These are phyloP conservation scores for Raffaelea albimanens DNA, from an alignment of 2,329 filamentous ascomycete genomes.

Conservation along the genomic window DNA sequence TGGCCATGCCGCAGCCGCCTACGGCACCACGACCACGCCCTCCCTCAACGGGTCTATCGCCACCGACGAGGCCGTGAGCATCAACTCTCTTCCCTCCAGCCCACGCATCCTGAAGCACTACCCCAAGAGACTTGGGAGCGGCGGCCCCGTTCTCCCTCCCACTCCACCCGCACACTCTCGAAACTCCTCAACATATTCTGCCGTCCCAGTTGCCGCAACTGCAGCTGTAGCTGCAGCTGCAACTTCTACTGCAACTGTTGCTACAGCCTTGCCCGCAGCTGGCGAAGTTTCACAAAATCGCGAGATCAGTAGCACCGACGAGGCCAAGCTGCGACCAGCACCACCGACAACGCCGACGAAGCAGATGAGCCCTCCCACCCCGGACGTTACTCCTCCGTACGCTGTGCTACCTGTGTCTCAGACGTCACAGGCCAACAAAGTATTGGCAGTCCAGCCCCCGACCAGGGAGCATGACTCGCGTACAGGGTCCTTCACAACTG, in stretches of 20 bases:
- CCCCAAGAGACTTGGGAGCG: conserved; percentile 26
- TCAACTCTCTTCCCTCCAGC: conserved; percentile 25
- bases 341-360: conserved; percentile 47
- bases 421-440: no score
- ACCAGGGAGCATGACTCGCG: conserved; percentile 27
- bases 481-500: conserved; percentile 64
- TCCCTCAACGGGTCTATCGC: conserved; percentile 18
- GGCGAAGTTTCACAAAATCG: conserved; percentile 18
- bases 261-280: conserved; percentile 24
- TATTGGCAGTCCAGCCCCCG: no score
- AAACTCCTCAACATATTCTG: conserved; percentile 40
- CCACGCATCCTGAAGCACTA: conserved; percentile 32
- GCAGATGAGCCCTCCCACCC: conserved; percentile 61
- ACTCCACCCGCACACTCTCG: conserved; percentile 54
- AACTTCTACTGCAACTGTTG: conserved; percentile 30
- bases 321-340: conserved; percentile 30
- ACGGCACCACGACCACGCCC: not conserved
- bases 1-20: conserved; percentile 9
- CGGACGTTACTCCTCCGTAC: conserved; percentile 65
- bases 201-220: conserved; percentile 31
- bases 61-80: conserved; percentile 8
- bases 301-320: conserved; percentile 28
- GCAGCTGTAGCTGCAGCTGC: conserved; percentile 17
- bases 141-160: conserved; percentile 45
- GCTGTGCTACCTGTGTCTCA: not conserved